phyloP scores from a whole-genome alignment of 2,329 filamentous ascomycete genomes.

The Colletotrichum lentis region DNA sequence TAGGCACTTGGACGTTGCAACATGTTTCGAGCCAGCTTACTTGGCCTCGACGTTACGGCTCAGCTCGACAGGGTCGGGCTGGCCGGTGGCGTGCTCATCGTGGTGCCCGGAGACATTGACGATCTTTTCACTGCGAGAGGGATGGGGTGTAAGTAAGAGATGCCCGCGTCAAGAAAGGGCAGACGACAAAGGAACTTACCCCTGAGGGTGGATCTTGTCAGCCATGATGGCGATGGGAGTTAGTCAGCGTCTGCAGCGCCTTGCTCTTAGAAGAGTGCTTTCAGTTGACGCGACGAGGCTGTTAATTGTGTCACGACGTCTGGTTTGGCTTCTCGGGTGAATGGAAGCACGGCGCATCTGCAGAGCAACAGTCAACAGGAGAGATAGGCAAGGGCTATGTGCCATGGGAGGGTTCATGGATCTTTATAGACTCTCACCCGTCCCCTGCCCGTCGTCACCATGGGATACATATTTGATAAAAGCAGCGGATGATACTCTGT shows the following conservation, averaged over 20 bases:
- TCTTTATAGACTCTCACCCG: conserved; percentile 28
- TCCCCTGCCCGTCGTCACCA: conserved; percentile 1
- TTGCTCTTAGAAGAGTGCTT: not conserved
- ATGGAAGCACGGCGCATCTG: conserved; percentile 10
- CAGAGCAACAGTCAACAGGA: not conserved
- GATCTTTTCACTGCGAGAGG: conserved; percentile 42
- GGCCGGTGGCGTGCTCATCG: conserved; percentile 20
- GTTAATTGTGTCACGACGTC: not conserved
- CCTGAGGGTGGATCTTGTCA: conserved; percentile 22
- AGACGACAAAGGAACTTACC: not conserved
- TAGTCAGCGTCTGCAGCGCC: not conserved
- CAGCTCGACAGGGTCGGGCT: conserved; percentile 44
- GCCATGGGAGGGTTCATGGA: conserved; percentile 18
- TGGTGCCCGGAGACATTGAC: conserved; percentile 44
- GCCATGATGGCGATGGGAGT: conserved; percentile 27
- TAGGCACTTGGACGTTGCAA: not conserved
- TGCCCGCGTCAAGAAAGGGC: not conserved
- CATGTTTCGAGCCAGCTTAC: conserved; percentile 44
- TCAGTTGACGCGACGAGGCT: not conserved
- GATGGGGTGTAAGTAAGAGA: not conserved
- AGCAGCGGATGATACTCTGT: conserved; percentile 20
- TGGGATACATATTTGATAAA: conserved; percentile 14
- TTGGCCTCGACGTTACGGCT: conserved; percentile 54
- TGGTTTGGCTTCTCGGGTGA: conserved; percentile 15
- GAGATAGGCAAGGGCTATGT: not conserved